These are phyloP conservation scores for Castanospermum australe DNA, from an alignment of 306 rosid species.

Conservation along the genomic window DNA sequence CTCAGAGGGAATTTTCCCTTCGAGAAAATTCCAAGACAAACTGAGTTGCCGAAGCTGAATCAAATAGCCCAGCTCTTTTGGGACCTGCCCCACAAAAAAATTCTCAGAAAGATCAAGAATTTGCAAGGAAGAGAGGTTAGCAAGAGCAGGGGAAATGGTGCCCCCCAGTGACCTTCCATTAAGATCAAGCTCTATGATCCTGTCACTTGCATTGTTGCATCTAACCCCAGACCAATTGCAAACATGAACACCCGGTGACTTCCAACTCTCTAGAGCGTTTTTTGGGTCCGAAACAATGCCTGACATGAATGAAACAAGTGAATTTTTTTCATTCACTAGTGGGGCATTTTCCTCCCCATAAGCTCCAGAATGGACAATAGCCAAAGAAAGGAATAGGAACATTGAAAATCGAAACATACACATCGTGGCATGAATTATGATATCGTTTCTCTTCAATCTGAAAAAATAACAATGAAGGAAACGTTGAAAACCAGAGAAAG, in stretches of 20 bases:
- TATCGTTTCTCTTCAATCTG: slow-evolving; percentile 11
- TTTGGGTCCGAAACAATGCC: slow-evolving; percentile 69
- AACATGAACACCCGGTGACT: slow-evolving; percentile 41
- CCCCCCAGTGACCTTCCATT: slow-evolving; percentile 64
- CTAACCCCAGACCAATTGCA: slow-evolving; percentile 75
- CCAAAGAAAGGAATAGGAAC: slow-evolving; percentile 33
- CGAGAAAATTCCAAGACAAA: slow-evolving; percentile 62
- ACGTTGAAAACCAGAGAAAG: background rate
- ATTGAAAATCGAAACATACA: slow-evolving; percentile 28
- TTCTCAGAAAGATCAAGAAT: slow-evolving; percentile 82
- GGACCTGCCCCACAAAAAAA: slow-evolving; percentile 66
- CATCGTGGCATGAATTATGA: slow-evolving; percentile 29
- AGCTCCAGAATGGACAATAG: slow-evolving; percentile 28
- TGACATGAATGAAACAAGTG: slow-evolving; percentile 73
- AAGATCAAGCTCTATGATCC: slow-evolving; percentile 74
- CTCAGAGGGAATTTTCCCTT: slow-evolving; percentile 58
- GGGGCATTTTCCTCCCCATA: slow-evolving; percentile 26
- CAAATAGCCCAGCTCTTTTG: slow-evolving; percentile 66
- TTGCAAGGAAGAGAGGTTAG: slow-evolving; percentile 63
- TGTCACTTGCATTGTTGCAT: slow-evolving; percentile 63
- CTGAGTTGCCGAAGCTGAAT: slow-evolving; percentile 55
- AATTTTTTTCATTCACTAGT: slow-evolving; percentile 42
- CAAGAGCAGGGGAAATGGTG: slow-evolving; percentile 69
- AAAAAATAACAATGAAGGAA: slow-evolving; percentile 5
- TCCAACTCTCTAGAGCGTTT: slow-evolving; percentile 59